phyloP scores from a whole-genome alignment of 73 alveolate species.

The Paramecium octaurelia region DNA sequence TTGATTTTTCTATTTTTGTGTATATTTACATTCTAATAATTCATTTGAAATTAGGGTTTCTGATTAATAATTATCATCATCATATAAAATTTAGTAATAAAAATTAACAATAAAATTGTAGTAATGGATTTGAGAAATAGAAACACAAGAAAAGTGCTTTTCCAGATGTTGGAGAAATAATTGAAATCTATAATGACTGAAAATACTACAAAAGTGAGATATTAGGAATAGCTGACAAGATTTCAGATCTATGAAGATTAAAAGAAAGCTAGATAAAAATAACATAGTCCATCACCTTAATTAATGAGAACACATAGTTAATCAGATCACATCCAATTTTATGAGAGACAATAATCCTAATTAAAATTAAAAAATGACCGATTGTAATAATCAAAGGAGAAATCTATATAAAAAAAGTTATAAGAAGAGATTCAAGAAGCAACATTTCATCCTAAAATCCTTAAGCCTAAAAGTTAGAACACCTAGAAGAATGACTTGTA shows the following conservation, averaged over 20 bases:
- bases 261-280: background rate
- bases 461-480: background rate
- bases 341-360: background rate
- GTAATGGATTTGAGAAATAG: background rate
- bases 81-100: background rate
- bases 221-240: background rate
- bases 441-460: slow-evolving; percentile 9
- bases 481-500: background rate
- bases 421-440: background rate
- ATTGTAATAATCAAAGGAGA: background rate
- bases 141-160: background rate
- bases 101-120: background rate
- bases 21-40: background rate
- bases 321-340: slow-evolving; percentile 20
- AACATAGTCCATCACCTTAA: background rate
- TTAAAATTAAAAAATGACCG: background rate
- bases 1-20: background rate
- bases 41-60: background rate
- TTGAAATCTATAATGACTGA: background rate
- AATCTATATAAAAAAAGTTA: background rate
- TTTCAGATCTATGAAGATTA: background rate
- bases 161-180: background rate
- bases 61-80: background rate
- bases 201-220: background rate
- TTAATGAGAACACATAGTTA: background rate